Evolutionary conservation across 768 basidiomycete genomes (phyloP).

Genomic region (Suillus sp.): DNA sequence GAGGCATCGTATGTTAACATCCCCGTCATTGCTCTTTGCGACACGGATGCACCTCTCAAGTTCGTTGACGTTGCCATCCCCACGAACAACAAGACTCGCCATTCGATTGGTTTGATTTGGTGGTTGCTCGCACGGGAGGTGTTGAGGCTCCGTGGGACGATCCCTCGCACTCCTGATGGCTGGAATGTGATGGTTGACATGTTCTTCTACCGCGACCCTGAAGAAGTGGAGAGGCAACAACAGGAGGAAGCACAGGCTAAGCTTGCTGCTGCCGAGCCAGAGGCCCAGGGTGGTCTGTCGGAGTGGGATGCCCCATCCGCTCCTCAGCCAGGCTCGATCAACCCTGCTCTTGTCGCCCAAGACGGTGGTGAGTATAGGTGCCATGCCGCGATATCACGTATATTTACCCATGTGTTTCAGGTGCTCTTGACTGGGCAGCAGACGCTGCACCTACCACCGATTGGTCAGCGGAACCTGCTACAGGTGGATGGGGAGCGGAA

Average conservation of each 20-base stretch:
- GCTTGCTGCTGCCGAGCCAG: conserved; percentile 59
- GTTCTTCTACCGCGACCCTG: conserved; percentile 99
- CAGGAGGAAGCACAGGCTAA: conserved; percentile 92
- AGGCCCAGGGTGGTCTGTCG: conserved; percentile 46
- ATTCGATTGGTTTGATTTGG: conserved; percentile 97
- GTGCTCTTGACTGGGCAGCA: conserved; percentile 84
- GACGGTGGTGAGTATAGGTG: conserved; percentile 48
- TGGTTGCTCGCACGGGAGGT: conserved; percentile 98
- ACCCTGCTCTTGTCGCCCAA: conserved; percentile 71
- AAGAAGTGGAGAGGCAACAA: conserved; percentile 98
- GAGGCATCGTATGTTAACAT: conserved; percentile 99
- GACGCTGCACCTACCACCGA: conserved; percentile 61
- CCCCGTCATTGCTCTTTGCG: conserved; percentile 98
- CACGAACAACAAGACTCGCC: conserved; percentile 98
- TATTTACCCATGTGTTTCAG: conserved; percentile 34
- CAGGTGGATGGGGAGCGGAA: conserved; percentile 40
- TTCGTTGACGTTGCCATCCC: conserved; percentile 99
- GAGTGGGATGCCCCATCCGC: conserved; percentile 82
- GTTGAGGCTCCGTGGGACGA: conserved; percentile 90
- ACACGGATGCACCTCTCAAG: conserved; percentile 96
- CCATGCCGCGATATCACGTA: neutral
- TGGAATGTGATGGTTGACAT: conserved; percentile 99
- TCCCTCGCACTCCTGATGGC: conserved; percentile 87
- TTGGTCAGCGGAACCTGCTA: conserved; percentile 85
- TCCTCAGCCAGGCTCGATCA: conserved; percentile 69